These are phyloP conservation scores for Lumnitzera racemosa DNA, from an alignment of 345 rosid species.

Conservation along the genomic window DNA sequence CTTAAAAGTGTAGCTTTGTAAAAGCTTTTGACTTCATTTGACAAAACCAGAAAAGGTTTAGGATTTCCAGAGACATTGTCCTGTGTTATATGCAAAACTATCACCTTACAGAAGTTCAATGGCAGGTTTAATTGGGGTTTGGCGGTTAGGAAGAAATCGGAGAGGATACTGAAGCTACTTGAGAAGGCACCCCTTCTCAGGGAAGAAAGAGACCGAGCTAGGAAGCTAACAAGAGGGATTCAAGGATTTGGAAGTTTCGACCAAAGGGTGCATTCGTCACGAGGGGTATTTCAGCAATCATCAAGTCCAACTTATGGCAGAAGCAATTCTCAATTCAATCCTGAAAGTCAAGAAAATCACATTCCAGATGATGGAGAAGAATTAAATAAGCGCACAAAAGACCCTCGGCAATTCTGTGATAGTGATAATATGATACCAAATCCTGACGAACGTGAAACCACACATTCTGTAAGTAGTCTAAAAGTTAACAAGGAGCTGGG, in stretches of 20 bases:
- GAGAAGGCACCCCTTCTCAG: constrained; percentile 56
- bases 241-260: constrained; percentile 81
- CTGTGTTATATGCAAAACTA: background rate
- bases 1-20: too few species aligned
- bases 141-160: constrained; percentile 67
- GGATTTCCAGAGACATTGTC: too few species aligned
- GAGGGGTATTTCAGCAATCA: constrained; percentile 32
- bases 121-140: constrained; percentile 92
- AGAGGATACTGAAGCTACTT: constrained; percentile 54
- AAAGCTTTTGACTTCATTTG: too few species aligned
- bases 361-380: constrained; percentile 4
- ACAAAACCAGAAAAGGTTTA: background rate
- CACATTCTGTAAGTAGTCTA: background rate
- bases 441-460: background rate
- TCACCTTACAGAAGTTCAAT: background rate
- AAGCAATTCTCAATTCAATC: constrained; percentile 41
- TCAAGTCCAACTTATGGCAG: constrained; percentile 26
- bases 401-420: too few species aligned
- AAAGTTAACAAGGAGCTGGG: constrained; percentile 34
- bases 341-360: constrained; percentile 34
- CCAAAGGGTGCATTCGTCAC: constrained; percentile 27
- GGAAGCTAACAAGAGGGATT: constrained; percentile 76
- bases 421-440: background rate
- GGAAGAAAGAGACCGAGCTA: constrained; percentile 71
- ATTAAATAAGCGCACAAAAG: too few species aligned